Base-by-base conservation (phyloP, 495 filamentous ascomycete genomes). In the Melanomma pulvis-pyrius region DNA sequence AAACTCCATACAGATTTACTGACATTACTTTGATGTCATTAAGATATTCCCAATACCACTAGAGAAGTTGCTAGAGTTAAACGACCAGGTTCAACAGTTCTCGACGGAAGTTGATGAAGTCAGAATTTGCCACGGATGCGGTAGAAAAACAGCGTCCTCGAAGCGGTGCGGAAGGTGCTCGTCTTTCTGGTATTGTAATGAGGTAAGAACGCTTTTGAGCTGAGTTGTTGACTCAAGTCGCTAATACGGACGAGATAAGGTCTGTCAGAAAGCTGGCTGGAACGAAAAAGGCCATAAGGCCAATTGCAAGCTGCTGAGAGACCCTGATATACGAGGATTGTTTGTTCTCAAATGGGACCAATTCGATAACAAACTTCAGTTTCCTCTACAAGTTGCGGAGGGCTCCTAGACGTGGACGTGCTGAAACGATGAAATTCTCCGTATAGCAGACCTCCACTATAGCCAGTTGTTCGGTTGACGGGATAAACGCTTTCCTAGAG, bases 251-350 rank as follows among this genome's bases (percentile, higher is more conserved):
- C 71, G 54, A 69, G 67, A 69, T 68, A 58, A 72, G 70, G 56
- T 47, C 50, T 73, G 73, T 69, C 74, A 78, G 53, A 49, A 36
- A 63, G 61, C 66, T 68, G 74, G 73, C 54, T 78, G 71, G 76
- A 75, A 72, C 41, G 71, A 77, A 65, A 76, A 73, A 68, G 73
- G 70, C 25, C 74, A 78, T 57, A 77, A 77, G 65, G 59, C 69
- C 34, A 58, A 74, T 69, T 78, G 74, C 68, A 77, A 75, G 70
- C 58, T 75, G 39, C 67, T 78, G 53, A 77, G 71, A 69, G 71
- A 76, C 68, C 58, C 69, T 24, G 74, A 75, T 71, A 73, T 77
- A 56, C 50, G 50, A 64, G 69, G 60, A 30, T 55, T 63, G 39
- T 55, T 63, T 61, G 5, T n/a, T 15, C 44, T 48, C 44, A 48